Evolutionary conservation across 2,329 filamentous ascomycete species (phyloP), one percentile per base, ranked within the genome.

Genomic region (Ramularia collo-cygni): DNA sequence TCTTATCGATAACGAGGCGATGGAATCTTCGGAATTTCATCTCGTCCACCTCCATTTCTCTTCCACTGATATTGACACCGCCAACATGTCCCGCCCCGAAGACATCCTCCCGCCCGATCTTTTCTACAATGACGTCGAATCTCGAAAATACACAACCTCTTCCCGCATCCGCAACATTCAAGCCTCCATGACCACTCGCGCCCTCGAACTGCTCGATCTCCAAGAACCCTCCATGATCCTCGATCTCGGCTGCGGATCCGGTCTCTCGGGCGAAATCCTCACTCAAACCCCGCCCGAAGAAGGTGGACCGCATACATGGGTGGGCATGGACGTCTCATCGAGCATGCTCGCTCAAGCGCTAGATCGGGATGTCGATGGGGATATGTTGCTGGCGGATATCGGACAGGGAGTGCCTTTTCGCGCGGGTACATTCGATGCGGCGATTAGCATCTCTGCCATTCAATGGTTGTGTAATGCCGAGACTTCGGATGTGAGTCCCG

Each of bases 381-480:
- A 98, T 59, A 67, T 98, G n/a, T 73, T 98, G 54, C 77, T 98
- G 1, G 86, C 88, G 3, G 92, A 98, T 58, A 94, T 95, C 36
- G 92, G 92, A 0, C 92, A 98, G 59, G 92, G 92, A 1, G 79
- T 98, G 0, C 92, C 92, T 0, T 98, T 98, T 62, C 81, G 92
- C 12, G 78, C 92, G 0, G 92, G 92, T 21, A 79, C 82, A 0
- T 98, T 98, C 59, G 92, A 98, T 61, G 92, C 90, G 0, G 92
- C 92, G 15, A 88, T 98, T 54, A 88, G 81, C 57, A 96, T 98
- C 60, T 87, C 80, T 53, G 92, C 92, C 1, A 84, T 98, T n/a
- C 92, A 98, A 64, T 98, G 92, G 92, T 73, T 98, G 19, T 98
- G 92, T 64, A 96, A 95, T 63, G 92, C 90, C 28, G 92, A 96